Base-by-base conservation (phyloP, 306 rosid species). In the Glycine soja region DNA sequence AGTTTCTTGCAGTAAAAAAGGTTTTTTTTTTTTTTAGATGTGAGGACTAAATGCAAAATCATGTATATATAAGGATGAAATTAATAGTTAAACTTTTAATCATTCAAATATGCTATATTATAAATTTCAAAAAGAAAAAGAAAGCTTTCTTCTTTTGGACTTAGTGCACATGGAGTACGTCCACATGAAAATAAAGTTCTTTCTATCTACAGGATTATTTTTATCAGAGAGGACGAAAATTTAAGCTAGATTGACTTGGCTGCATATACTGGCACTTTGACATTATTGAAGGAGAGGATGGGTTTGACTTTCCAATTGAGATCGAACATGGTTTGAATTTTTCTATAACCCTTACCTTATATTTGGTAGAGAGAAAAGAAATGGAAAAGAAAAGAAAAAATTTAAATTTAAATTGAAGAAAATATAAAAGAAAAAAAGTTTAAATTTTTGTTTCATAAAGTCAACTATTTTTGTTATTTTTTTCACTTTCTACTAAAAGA, bases 241-340 rank as follows among this genome's bases (percentile, higher is more conserved):
- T 77, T 63, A 10, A 76, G 43, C 43, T 38, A 38, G 4, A n/a
- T 46, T 76, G 18, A 11, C 10, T 78, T 38, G 14, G 52, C 15
- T 77, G 42, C 69, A 40, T 30, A 4, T 46, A 6, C 30, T 65
- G 45, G 45, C 1, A 2, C 53, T 36, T 71, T 61, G 65, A 72
- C 66, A 50, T 80, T 70, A 72, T 36, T 16, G 66, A 47, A 48
- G 72, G 45, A 34, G 65, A 34, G 54, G 47, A 36, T 72, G 78
- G 40, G 4, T 15, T 80, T 80, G 72, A 66, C 83, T 72, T 72
- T 43, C 46, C 76, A n/a, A 18, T 7, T 9, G 18, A 34, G 34
- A 51, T 1, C 6, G 46, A 70, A 58, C 77, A 46, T 56, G 77
- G 51, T 45, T 45, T 78, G 58, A 10, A 68, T 16, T 68, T 24